Evolutionary conservation across 1,284 basidiomycete species (phyloP), one percentile per base, ranked within the genome.

Genomic region (Rhizoctonia solani): DNA sequence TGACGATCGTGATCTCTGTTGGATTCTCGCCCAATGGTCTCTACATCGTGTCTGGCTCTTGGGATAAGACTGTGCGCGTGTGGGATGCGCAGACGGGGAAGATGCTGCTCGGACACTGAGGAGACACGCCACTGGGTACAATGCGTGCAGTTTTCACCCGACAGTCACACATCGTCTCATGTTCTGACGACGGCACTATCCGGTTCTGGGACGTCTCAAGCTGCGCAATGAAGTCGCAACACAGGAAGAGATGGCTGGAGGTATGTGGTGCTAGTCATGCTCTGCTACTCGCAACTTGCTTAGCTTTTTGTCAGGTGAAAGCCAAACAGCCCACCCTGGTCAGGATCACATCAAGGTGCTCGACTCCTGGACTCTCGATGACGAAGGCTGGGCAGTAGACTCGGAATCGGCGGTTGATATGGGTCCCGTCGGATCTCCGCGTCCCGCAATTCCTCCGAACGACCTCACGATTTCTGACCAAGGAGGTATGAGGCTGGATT

Each of bases 171-270:
- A 13, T 54, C 5, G 53, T 39, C 6, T 54, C 53, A 34, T 29
- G 53, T 4, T 37, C 32, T 5, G 1, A 37, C n/a, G 53, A 54
- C n/a, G 14, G 13, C 8, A 54, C 53, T 1, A 39, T 39, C 13
- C 16, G 53, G 11, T 13, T 54, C 3, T 54, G 53, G 53, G 54
- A 70, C 54, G 52, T 32, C 8, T 34, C 21, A 50, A 19, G 65
- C 55, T 2, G 66, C 58, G 16, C 11, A 34, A 16, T 4, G n/a
- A 19, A 25, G 41, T 3, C 13, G 14, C 29, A 16, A 27, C n/a
- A n/a, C n/a, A n/a, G n/a, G n/a, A n/a, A n/a, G n/a, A n/a, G n/a
- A n/a, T n/a, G n/a, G n/a, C n/a, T n/a, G n/a, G n/a, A n/a, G n/a
- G n/a, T n/a, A n/a, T n/a, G n/a, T n/a, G n/a, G n/a, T n/a, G 37